phyloP scores from a whole-genome alignment of 2,329 filamentous ascomycete genomes.

The Thielaviopsis punctulata region DNA sequence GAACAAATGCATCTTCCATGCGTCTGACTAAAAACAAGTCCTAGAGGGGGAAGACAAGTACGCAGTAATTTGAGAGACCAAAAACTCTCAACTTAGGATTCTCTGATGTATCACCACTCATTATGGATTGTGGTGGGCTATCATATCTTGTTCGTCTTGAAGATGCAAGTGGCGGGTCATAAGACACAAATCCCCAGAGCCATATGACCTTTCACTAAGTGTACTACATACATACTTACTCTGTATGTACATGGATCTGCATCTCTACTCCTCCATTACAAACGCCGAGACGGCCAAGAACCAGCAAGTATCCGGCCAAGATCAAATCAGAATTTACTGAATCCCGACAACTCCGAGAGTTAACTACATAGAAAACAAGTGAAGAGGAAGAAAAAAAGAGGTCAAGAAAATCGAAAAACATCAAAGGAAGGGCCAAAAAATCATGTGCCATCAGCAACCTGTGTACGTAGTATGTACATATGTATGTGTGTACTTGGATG shows the following conservation, averaged over 20 bases:
- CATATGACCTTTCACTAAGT: background rate
- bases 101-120: background rate
- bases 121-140: too few relatives aligned
- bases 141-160: background rate
- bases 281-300: background rate
- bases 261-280: background rate
- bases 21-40: too few relatives aligned
- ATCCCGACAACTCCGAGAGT: background rate
- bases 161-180: background rate
- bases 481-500: too few relatives aligned
- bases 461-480: background rate
- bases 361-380: too few relatives aligned
- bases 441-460: background rate
- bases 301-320: background rate
- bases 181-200: background rate
- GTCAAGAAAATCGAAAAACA: too few relatives aligned
- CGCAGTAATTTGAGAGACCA: background rate
- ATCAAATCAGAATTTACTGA: background rate
- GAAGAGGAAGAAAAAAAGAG: too few relatives aligned
- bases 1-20: too few relatives aligned
- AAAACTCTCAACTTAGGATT: background rate
- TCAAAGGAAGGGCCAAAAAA: too few relatives aligned
- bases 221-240: background rate
- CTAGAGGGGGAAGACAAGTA: background rate
- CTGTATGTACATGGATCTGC: background rate